Percentiles rank a stretch among this genome's conserved stretches.
Evolutionary conservation across 257 asterid species (phyloP).

Genomic region (Leptodermis oblonga): DNA sequence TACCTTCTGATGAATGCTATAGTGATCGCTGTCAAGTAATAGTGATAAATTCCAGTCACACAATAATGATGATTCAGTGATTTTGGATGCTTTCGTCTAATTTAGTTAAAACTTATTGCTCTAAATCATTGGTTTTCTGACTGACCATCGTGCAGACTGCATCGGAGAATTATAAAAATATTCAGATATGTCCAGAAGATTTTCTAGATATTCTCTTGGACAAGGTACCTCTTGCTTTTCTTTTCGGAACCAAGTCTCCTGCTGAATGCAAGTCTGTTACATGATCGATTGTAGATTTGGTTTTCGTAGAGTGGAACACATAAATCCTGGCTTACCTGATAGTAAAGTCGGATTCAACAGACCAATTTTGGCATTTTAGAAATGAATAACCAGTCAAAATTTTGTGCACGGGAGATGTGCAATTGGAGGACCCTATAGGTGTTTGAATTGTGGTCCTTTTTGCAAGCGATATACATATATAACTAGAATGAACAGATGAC

Average conservation of each 20-base stretch:
- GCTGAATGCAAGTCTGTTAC: conserved; percentile 9
- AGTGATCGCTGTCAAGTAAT: not conserved
- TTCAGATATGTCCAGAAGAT: conserved; percentile 65
- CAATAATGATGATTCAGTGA: not conserved
- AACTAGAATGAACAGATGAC: not conserved
- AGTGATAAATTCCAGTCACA: no score
- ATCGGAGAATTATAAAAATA: conserved; percentile 47
- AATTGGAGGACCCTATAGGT: not conserved
- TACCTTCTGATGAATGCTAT: not conserved
- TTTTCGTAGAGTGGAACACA: conserved; percentile 68
- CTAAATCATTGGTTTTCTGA: not conserved
- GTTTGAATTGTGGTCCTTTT: not conserved
- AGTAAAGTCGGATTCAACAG: conserved; percentile 61
- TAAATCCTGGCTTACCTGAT: conserved; percentile 51
- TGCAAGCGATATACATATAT: not conserved
- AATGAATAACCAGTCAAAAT: conserved; percentile 31
- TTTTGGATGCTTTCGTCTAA: not conserved
- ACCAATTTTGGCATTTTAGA: conserved; percentile 87
- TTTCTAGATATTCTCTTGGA: conserved; percentile 81
- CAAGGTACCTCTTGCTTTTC: conserved; percentile 44
- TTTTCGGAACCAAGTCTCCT: not conserved
- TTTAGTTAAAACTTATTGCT: conserved; percentile 9
- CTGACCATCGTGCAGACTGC: conserved; percentile 46
- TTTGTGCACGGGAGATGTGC: not conserved
- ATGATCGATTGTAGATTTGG: conserved; percentile 71